phyloP scores from a whole-genome alignment of 2,329 filamentous ascomycete genomes.

The Bretziella fagacearum region DNA sequence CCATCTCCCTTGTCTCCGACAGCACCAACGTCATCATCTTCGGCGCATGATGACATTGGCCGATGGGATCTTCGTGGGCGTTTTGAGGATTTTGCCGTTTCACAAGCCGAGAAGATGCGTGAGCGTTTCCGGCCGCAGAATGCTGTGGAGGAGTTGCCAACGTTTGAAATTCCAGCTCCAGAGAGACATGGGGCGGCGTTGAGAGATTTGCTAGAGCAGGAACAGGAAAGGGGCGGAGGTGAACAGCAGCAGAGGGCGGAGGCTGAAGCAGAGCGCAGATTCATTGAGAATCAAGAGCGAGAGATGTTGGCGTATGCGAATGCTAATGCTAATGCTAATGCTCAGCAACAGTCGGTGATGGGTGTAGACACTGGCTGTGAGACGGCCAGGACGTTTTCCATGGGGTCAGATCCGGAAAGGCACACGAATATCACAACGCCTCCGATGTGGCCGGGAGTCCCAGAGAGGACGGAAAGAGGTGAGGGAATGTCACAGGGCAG shows the following conservation, averaged over 20 bases:
- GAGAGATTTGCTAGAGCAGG: conserved; percentile 31
- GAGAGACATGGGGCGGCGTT: conserved; percentile 39
- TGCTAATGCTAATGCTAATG: not conserved
- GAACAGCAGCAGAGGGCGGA: not conserved
- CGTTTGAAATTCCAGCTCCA: conserved; percentile 45
- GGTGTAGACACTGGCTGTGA: no score
- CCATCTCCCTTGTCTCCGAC: not conserved
- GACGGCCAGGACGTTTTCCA: no score
- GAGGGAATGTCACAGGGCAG: no score
- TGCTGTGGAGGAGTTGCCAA: conserved; percentile 38
- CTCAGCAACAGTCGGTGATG: no score
- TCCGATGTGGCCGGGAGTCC: conserved; percentile 13
- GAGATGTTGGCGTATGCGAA: not conserved
- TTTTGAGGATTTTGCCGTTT: conserved; percentile 43
- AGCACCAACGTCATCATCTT: not conserved
- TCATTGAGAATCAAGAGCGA: not conserved
- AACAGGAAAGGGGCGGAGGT: conserved; percentile 6
- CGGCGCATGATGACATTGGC: conserved; percentile 17
- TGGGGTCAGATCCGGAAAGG: no score
- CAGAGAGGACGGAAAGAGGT: not conserved
- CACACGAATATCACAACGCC: not conserved
- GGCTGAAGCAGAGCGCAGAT: not conserved
- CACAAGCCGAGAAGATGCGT: conserved; percentile 41
- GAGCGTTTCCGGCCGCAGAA: conserved; percentile 38
- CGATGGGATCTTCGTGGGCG: conserved; percentile 41